Conservation (phyloP, 805 yeast genomes). For the Candida quercuum region DNA sequence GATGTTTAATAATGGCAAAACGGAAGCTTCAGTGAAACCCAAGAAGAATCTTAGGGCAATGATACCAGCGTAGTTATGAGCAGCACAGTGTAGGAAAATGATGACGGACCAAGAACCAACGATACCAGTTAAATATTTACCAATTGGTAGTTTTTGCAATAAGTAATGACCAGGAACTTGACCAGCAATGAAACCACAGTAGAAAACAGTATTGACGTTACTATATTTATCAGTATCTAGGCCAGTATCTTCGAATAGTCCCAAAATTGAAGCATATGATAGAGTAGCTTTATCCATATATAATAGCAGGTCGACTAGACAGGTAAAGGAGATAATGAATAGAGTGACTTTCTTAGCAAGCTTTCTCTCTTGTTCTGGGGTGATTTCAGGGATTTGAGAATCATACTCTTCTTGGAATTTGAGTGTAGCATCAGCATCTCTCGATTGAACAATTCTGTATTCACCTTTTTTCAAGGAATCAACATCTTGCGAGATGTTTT, state of each 20-base stretch:
- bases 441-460: conserved; percentile 24
- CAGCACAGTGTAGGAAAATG: conserved; percentile 42
- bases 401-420: conserved; percentile 32
- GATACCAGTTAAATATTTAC: conserved; percentile 32
- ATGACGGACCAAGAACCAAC: conserved; percentile 40
- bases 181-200: conserved; percentile 45
- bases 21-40: conserved; percentile 44
- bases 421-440: conserved; percentile 37
- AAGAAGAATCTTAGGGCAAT: conserved; percentile 43
- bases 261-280: conserved; percentile 43
- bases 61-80: conserved; percentile 40
- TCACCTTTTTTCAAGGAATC: no score
- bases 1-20: conserved; percentile 38
- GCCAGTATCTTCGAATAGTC: conserved; percentile 41
- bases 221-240: conserved; percentile 38
- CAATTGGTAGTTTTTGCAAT: conserved; percentile 39
- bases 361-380: conserved; percentile 36
- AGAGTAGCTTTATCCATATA: conserved; percentile 49
- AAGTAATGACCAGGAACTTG: conserved; percentile 37
- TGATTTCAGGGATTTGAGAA: conserved; percentile 29
- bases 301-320: conserved; percentile 35
- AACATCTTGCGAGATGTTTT: no score
- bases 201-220: conserved; percentile 46
- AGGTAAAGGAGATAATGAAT: conserved; percentile 32
- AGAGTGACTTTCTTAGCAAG: conserved; percentile 33